phyloP scores from a whole-genome alignment of 2,329 filamentous ascomycete species.

The Leptosphaerulina australis region DNA sequence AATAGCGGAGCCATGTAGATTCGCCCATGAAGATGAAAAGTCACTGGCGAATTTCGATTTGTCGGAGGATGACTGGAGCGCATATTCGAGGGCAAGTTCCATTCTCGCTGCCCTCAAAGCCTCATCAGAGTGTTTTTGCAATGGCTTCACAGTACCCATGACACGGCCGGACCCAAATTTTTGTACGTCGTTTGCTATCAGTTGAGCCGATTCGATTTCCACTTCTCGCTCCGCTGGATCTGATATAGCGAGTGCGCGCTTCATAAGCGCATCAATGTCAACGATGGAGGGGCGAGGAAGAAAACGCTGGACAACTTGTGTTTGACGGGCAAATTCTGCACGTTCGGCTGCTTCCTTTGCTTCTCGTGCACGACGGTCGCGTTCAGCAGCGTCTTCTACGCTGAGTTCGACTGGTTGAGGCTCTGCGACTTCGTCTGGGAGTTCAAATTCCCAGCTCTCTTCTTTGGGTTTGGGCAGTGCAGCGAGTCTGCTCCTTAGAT shows the following conservation, averaged over 20 bases:
- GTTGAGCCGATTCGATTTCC: slow-evolving; percentile 74
- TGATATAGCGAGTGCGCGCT: slow-evolving; percentile 63
- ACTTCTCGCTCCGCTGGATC: slow-evolving; percentile 73
- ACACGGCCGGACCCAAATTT: slow-evolving; percentile 74
- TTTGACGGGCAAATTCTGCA: slow-evolving; percentile 79
- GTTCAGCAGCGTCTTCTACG: slow-evolving; percentile 74
- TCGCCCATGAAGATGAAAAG: slow-evolving; percentile 57
- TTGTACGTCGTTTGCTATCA: slow-evolving; percentile 82
- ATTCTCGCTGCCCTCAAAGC: slow-evolving; percentile 76
- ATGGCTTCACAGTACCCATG: slow-evolving; percentile 63
- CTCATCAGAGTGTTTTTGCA: slow-evolving; percentile 72
- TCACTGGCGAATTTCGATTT: slow-evolving; percentile 53
- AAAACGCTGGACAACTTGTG: slow-evolving; percentile 85
- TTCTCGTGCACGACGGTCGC: slow-evolving; percentile 71
- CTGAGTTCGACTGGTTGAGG: slow-evolving; percentile 57
- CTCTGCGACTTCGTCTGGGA: slow-evolving; percentile 82
- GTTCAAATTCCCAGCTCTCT: slow-evolving; percentile 89
- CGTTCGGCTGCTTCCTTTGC: slow-evolving; percentile 67
- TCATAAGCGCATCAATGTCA: slow-evolving; percentile 71
- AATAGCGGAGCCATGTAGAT: slow-evolving; percentile 54
- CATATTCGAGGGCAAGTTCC: slow-evolving; percentile 73
- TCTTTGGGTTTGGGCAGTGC: slow-evolving; percentile 91
- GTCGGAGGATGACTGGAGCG: slow-evolving; percentile 57
- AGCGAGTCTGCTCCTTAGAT: slow-evolving; percentile 75
- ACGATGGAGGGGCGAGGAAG: slow-evolving; percentile 78